Evolutionary conservation across 1,139 yeast species (phyloP).

Genomic region (Hyphopichia burtonii): DNA sequence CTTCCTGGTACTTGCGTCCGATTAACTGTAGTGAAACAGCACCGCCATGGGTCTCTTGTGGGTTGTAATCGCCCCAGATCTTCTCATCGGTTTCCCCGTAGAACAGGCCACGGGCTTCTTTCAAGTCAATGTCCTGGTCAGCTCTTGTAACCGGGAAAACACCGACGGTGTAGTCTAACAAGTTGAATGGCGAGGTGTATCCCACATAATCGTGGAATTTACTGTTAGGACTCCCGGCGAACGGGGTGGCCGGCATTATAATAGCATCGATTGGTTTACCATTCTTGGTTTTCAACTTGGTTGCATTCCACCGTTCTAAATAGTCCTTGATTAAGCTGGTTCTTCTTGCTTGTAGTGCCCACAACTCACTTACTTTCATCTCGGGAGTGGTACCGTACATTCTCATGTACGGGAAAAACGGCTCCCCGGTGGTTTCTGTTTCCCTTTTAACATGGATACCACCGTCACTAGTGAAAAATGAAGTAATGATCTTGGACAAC

Average conservation of each 20-base stretch:
- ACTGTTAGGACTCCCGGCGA: constrained; percentile 44
- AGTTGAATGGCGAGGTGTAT: constrained; percentile 60
- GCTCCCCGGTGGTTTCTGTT: constrained; percentile 45
- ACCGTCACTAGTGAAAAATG: constrained; percentile 49
- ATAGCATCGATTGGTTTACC: constrained; percentile 50
- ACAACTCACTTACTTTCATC: constrained; percentile 36
- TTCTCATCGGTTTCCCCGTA: constrained; percentile 17
- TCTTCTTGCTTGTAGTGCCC: constrained; percentile 41
- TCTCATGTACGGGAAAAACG: constrained; percentile 36
- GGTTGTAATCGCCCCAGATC: constrained; percentile 44
- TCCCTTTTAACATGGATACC: constrained; percentile 31
- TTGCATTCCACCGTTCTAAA: constrained; percentile 36
- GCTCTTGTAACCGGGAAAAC: constrained; percentile 58
- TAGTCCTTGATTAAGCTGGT: constrained; percentile 31
- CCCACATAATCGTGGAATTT: constrained; percentile 34
- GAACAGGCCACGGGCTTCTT: constrained; percentile 14
- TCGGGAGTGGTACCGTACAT: constrained; percentile 30
- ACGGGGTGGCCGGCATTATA: constrained; percentile 47
- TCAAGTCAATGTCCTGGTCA: constrained; percentile 40
- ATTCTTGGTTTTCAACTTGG: constrained; percentile 26
- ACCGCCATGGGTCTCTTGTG: constrained; percentile 57
- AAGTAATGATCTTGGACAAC: constrained; percentile 34
- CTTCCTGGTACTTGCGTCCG: constrained; percentile 60
- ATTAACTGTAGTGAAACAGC: constrained; percentile 68
- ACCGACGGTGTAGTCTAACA: constrained; percentile 58